These are phyloP conservation scores for Isoetes taiwanensis DNA, from an alignment of 75 land plant genomes.

Conservation along the genomic window DNA sequence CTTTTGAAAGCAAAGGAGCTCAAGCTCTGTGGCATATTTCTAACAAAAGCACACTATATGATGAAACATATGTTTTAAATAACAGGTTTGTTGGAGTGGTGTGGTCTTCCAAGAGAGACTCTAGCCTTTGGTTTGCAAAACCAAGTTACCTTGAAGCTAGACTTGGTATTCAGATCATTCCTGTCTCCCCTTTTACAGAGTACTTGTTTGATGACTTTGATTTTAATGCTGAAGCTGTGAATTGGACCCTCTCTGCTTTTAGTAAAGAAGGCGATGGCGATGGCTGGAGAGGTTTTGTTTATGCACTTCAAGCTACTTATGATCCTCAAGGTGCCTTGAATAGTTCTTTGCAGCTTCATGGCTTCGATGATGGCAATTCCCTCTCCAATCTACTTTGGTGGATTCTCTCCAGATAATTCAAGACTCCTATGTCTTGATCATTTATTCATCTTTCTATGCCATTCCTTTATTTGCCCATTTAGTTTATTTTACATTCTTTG, in stretches of 20 bases:
- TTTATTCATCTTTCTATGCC: too few relatives aligned
- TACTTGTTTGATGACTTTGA: not conserved
- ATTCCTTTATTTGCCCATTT: too few relatives aligned
- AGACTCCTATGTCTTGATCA: too few relatives aligned
- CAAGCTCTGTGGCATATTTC: conserved; percentile 1
- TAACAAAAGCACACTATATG: not conserved
- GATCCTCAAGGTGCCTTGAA: not conserved
- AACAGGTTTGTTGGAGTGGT: conserved; percentile 1
- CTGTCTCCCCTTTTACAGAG: not conserved
- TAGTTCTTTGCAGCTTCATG: not conserved
- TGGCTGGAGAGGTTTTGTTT: not conserved
- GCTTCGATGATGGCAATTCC: conserved; percentile 3
- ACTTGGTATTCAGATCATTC: conserved; percentile 2
- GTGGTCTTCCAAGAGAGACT: not conserved
- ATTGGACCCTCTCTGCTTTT: not conserved
- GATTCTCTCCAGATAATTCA: too few relatives aligned
- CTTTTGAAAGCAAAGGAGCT: not conserved
- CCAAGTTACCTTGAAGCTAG: not conserved
- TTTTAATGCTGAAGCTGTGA: not conserved
- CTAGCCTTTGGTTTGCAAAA: not conserved
- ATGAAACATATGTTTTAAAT: not conserved
- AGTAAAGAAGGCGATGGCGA: not conserved
- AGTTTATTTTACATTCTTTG: too few relatives aligned
- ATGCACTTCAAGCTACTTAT: conserved; percentile 1
- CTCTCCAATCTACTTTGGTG: conserved; percentile 1